Conservation (phyloP, 2,329 filamentous ascomycete species). For the Aspergillus hortae region DNA sequence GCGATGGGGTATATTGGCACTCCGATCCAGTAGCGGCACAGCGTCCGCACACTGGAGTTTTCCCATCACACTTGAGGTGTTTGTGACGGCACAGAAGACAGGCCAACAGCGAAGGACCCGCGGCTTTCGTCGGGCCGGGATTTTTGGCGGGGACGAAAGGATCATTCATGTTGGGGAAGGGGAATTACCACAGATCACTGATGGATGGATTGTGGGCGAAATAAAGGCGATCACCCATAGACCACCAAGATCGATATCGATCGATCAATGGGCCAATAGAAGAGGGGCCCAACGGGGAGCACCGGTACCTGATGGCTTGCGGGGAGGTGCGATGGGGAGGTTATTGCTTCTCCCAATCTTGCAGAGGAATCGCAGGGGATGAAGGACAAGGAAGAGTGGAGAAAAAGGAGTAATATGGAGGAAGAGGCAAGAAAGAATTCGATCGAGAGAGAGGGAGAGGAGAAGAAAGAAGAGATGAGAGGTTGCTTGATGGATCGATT, state of each 20-base stretch:
- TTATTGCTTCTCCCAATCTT: no score
- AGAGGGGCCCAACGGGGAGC: neutral
- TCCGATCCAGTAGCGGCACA: constrained; percentile 58
- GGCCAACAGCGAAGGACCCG: constrained; percentile 41
- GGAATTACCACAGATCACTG: neutral
- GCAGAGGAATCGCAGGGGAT: neutral
- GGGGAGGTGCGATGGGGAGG: neutral
- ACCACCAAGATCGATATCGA: neutral
- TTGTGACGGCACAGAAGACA: constrained; percentile 52
- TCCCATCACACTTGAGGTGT: constrained; percentile 74
- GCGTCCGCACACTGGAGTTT: constrained; percentile 62
- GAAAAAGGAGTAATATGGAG: neutral
- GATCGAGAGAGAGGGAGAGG: neutral
- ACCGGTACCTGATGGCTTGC: neutral
- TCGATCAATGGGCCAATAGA: neutral
- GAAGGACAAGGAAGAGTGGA: neutral
- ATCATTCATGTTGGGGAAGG: constrained; percentile 23
- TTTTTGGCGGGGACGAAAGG: constrained; percentile 16
- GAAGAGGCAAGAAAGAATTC: neutral
- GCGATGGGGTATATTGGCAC: constrained; percentile 70
- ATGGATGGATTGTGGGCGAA: neutral
- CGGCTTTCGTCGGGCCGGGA: constrained; percentile 18
- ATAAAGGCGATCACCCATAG: neutral
- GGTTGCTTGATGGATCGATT: neutral
- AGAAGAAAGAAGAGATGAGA: neutral